A percentile compares a stretch with the other conserved stretches of the same genome.
Evolutionary conservation across 2,329 filamentous ascomycete genomes (phyloP).

Genomic region (Rosellinia necatrix): DNA sequence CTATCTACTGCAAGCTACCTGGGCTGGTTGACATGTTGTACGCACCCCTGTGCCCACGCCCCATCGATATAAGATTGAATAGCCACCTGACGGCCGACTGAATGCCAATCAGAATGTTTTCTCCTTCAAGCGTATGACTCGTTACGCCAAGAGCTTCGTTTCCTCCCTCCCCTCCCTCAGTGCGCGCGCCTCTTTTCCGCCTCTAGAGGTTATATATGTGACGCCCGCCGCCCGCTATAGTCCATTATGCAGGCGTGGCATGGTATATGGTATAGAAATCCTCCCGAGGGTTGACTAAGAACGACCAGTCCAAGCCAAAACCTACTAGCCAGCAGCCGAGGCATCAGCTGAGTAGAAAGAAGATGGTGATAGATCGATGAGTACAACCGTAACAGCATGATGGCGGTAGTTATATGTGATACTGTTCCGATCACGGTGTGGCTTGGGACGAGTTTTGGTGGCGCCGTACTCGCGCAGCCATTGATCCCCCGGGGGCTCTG

Average conservation of each 20-base stretch:
- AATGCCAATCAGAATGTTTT: too few species aligned
- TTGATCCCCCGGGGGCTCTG: not conserved
- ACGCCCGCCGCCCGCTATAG: not conserved
- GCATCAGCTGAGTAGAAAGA: not conserved
- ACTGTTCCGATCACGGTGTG: not conserved
- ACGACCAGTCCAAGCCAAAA: not conserved
- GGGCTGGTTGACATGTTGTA: slow-evolving; percentile 2
- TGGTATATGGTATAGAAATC: not conserved
- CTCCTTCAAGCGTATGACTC: not conserved
- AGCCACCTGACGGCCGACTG: too few species aligned
- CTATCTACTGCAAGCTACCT: slow-evolving; percentile 10
- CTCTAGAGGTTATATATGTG: not conserved
- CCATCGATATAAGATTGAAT: not conserved
- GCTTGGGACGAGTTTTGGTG: slow-evolving; percentile 2
- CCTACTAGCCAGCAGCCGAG: not conserved
- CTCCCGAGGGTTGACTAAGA: not conserved
- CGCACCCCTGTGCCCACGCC: not conserved
- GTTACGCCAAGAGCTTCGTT: not conserved
- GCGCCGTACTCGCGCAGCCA: slow-evolving; percentile 1
- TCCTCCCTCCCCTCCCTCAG: not conserved
- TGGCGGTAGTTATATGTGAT: not conserved
- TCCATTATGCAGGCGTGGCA: not conserved
- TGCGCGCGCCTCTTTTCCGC: not conserved
- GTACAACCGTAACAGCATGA: not conserved
- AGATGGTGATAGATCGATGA: too few species aligned